Percentiles rank a stretch among this genome's conserved stretches.
phyloP scores from a whole-genome alignment of 768 basidiomycete species.

The Lyophyllum semitale region DNA sequence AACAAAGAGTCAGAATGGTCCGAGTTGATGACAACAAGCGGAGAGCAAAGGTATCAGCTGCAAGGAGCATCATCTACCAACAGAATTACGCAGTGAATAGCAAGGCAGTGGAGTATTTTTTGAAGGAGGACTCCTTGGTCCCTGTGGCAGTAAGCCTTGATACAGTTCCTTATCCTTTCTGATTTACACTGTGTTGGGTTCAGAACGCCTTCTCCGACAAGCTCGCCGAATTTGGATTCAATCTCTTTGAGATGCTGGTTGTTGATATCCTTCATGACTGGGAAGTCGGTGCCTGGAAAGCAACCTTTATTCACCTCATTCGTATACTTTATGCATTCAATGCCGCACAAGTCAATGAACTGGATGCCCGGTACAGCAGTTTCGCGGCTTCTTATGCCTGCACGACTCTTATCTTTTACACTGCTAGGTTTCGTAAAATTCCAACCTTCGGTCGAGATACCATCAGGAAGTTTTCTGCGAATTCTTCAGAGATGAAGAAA shows the following conservation, averaged over 20 bases:
- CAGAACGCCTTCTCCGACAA: slow-evolving; percentile 1
- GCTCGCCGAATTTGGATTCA: slow-evolving; percentile 14
- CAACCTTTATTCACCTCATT: slow-evolving; percentile 34
- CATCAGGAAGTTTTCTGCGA: slow-evolving; percentile 22
- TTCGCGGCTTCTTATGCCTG: neutral
- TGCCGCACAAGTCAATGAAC: slow-evolving; percentile 12
- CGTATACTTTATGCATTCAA: slow-evolving; percentile 26
- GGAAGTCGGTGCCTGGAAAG: slow-evolving; percentile 27
- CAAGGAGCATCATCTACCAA: slow-evolving; percentile 28
- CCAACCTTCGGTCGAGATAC: slow-evolving; percentile 29
- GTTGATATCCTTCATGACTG: slow-evolving; percentile 39
- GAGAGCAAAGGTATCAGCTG: slow-evolving; percentile 9
- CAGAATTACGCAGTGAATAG: slow-evolving; percentile 25
- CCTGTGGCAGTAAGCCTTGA: slow-evolving; percentile 27
- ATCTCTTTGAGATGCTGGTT: slow-evolving; percentile 28
- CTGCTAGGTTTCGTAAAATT: slow-evolving; percentile 27
- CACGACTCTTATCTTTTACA: neutral
- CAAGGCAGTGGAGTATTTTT: slow-evolving; percentile 22
- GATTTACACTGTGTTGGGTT: neutral
- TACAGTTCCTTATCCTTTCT: neutral
- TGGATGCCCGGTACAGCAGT: slow-evolving; percentile 21
- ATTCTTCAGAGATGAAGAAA: slow-evolving; percentile 20
- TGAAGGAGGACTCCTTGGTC: slow-evolving; percentile 28
- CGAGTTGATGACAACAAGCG: slow-evolving; percentile 10
- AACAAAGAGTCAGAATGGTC: neutral